These are phyloP conservation scores for Candida michaelii DNA, from an alignment of 805 yeast genomes.

Conservation along the genomic window DNA sequence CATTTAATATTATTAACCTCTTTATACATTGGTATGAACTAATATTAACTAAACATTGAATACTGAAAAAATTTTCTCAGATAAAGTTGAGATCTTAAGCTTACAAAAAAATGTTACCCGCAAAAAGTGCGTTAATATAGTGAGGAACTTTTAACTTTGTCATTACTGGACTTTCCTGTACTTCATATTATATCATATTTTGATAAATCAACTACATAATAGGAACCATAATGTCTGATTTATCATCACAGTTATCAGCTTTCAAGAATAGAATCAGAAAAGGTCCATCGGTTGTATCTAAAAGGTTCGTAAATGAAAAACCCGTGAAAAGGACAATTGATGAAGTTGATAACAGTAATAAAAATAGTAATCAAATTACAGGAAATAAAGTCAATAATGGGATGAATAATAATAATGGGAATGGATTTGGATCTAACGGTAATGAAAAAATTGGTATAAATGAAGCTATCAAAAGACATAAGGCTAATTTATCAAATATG, in stretches of 20 bases:
- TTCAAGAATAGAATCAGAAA: conserved; percentile 45
- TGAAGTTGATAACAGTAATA: conserved; percentile 5
- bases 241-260: conserved; percentile 46
- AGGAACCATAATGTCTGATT: conserved; percentile 30
- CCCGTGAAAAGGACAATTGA: conserved; percentile 8
- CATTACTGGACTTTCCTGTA: conserved; percentile 2
- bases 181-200: background rate
- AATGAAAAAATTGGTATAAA: conserved; percentile 15
- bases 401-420: conserved; percentile 2
- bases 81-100: background rate
- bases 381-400: conserved; percentile 1
- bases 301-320: conserved; percentile 19
- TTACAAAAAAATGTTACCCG: background rate
- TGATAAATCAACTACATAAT: conserved; percentile 18
- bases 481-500: conserved; percentile 21
- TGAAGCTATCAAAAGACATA: conserved; percentile 38
- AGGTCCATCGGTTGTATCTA: conserved; percentile 42
- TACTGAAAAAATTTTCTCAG: conserved; percentile 1
- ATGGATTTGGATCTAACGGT: conserved; percentile 1
- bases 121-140: background rate
- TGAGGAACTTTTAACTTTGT: background rate
- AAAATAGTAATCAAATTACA: background rate
- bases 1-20: conserved; percentile 6
- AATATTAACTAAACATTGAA: conserved; percentile 5
- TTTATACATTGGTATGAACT: conserved; percentile 14